phyloP scores from a whole-genome alignment of 768 basidiomycete species.

The Lyophyllum atratum region DNA sequence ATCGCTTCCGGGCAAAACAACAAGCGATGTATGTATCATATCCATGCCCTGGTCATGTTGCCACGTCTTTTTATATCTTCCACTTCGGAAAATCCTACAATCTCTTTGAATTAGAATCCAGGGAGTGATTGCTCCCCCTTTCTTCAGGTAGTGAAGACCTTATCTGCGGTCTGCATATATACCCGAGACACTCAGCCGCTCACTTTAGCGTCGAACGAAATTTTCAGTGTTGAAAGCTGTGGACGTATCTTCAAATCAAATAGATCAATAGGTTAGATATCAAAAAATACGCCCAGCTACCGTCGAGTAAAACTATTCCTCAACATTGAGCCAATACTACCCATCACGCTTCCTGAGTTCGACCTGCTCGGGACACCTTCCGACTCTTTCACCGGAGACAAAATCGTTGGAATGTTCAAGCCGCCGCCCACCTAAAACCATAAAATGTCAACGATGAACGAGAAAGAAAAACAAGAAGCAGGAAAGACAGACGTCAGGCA shows the following conservation, averaged over 20 bases:
- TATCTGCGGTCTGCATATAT: no score
- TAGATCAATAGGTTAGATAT: neutral
- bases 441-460: neutral
- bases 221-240: neutral
- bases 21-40: no score
- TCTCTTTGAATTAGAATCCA: no score
- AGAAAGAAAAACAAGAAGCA: neutral
- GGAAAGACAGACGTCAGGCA: constrained; percentile 33
- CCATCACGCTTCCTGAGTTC: constrained; percentile 31
- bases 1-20: neutral
- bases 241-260: neutral
- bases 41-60: no score
- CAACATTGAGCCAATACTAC: constrained; percentile 23
- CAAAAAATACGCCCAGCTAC: constrained; percentile 1
- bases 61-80: no score
- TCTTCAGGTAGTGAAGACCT: no score
- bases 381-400: constrained; percentile 67
- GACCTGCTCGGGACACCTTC: constrained; percentile 51
- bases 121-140: no score
- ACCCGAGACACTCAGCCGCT: no score
- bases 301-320: constrained; percentile 21
- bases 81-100: no score
- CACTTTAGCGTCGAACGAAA: neutral
- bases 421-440: constrained; percentile 35
- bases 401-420: constrained; percentile 62